Conservation (phyloP, 352 stramenopile species). For the Phytophthora syringae region DNA sequence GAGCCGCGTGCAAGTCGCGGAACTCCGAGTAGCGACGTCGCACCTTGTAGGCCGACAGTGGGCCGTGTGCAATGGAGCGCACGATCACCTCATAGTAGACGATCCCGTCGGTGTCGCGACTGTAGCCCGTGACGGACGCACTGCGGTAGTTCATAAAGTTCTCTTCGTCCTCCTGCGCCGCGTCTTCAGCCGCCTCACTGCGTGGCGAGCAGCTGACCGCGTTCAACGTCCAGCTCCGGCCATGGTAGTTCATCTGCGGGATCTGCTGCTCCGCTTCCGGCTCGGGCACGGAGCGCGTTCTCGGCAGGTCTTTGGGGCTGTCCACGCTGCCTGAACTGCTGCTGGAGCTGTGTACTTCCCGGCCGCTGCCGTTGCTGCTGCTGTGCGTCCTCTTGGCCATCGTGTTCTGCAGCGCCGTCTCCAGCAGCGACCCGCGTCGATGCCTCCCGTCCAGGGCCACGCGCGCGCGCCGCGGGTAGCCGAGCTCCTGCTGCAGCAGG, state of each 20-base stretch:
- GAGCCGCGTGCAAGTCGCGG: slow-evolving; percentile 52
- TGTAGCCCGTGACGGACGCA: slow-evolving; percentile 76
- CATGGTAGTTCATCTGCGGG: slow-evolving; percentile 18
- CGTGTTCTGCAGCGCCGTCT: slow-evolving; percentile 39
- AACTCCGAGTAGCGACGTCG: slow-evolving; percentile 82
- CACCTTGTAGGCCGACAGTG: slow-evolving; percentile 83
- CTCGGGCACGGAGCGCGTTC: slow-evolving; percentile 35
- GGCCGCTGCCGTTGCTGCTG: slow-evolving; percentile 24
- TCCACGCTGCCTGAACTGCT: slow-evolving; percentile 24
- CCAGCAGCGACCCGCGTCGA: slow-evolving; percentile 44
- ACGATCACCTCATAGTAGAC: slow-evolving; percentile 87
- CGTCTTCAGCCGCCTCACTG: slow-evolving; percentile 25
- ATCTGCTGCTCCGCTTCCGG: slow-evolving; percentile 38
- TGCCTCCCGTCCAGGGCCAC: slow-evolving; percentile 21
- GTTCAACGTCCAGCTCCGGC: slow-evolving; percentile 38
- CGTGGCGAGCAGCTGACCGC: slow-evolving; percentile 29
- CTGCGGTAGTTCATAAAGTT: slow-evolving; percentile 80
- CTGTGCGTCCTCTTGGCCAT: slow-evolving; percentile 26
- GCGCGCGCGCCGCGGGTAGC: slow-evolving; percentile 52
- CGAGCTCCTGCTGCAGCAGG: slow-evolving; percentile 76
- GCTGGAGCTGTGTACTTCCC: slow-evolving; percentile 27
- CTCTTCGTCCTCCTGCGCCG: slow-evolving; percentile 52
- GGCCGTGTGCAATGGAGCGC: slow-evolving; percentile 59
- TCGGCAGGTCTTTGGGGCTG: slow-evolving; percentile 27
- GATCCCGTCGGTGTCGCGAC: slow-evolving; percentile 71